Evolutionary conservation across 306 rosid genomes (phyloP).

Genomic region (Malus fusca): DNA sequence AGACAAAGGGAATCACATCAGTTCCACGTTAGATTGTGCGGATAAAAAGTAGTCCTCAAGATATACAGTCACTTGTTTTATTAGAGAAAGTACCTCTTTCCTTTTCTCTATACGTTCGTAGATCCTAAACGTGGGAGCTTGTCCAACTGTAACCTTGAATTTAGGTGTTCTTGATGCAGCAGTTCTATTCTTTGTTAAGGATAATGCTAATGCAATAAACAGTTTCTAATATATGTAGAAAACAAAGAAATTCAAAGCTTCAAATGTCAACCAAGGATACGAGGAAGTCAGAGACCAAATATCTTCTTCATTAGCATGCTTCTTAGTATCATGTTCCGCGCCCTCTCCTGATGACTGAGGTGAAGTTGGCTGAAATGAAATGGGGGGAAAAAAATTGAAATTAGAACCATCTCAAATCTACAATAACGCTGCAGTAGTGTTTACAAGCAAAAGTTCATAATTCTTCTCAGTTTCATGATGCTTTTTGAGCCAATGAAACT

Average conservation of each 20-base stretch:
- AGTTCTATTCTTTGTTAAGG: conserved; percentile 55
- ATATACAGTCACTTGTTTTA: conserved; percentile 14
- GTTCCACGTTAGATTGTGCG: not conserved
- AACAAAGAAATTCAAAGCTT: not conserved
- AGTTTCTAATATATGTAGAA: not conserved
- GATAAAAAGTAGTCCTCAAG: not conserved
- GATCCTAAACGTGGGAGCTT: conserved; percentile 70
- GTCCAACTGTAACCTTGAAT: conserved; percentile 74
- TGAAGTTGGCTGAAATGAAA: conserved; percentile 51
- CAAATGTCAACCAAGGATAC: conserved; percentile 62
- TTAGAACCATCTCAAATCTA: not conserved
- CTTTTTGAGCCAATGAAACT: not conserved
- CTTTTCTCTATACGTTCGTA: conserved; percentile 72
- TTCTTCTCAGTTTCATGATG: not conserved
- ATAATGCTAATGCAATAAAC: not conserved
- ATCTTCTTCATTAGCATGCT: conserved; percentile 78
- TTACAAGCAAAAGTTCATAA: not conserved
- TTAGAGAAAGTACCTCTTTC: conserved; percentile 61
- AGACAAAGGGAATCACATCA: conserved; percentile 25
- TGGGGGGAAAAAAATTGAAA: not conserved
- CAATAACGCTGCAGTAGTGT: not conserved
- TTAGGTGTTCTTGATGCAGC: conserved; percentile 61
- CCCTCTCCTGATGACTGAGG: conserved; percentile 52
- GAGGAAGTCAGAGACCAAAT: conserved; percentile 72
- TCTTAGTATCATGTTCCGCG: conserved; percentile 43